phyloP scores from a whole-genome alignment of 306 rosid species.

The Cyamopsis tetragonoloba region DNA sequence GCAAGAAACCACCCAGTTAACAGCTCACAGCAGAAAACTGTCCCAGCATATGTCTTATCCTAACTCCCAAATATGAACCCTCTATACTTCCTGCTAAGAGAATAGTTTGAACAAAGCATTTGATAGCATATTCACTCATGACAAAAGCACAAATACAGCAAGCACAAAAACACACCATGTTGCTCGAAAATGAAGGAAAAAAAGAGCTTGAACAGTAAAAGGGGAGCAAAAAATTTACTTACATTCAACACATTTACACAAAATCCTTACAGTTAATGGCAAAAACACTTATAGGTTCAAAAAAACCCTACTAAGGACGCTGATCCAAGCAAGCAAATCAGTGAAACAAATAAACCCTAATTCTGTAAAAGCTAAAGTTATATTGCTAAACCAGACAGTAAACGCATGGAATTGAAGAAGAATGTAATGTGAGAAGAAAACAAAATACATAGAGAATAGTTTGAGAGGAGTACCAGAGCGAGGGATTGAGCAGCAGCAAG shows the following conservation, averaged over 20 bases:
- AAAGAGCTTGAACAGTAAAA: background rate
- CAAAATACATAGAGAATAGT: background rate
- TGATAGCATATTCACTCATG: background rate
- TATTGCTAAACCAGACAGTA: background rate
- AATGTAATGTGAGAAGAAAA: background rate
- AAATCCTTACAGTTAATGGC: too few relatives aligned
- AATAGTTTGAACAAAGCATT: background rate
- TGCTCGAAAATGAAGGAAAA: background rate
- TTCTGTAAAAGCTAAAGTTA: background rate
- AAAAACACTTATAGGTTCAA: too few relatives aligned
- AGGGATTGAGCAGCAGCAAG: slow-evolving; percentile 45
- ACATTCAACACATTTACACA: slow-evolving; percentile 3
- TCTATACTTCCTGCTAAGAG: background rate
- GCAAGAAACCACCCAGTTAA: background rate
- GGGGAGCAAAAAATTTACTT: background rate
- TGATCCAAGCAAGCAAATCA: slow-evolving; percentile 9
- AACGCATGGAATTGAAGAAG: background rate
- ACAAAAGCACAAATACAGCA: background rate
- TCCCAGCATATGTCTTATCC: background rate
- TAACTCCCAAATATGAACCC: background rate
- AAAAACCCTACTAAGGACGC: background rate
- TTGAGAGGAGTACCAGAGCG: slow-evolving; percentile 38
- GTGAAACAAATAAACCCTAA: background rate
- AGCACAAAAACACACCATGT: background rate
- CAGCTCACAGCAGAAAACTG: background rate